These are phyloP conservation scores for Trichophyton simii DNA, from an alignment of 2,329 filamentous ascomycete genomes.

Conservation along the genomic window DNA sequence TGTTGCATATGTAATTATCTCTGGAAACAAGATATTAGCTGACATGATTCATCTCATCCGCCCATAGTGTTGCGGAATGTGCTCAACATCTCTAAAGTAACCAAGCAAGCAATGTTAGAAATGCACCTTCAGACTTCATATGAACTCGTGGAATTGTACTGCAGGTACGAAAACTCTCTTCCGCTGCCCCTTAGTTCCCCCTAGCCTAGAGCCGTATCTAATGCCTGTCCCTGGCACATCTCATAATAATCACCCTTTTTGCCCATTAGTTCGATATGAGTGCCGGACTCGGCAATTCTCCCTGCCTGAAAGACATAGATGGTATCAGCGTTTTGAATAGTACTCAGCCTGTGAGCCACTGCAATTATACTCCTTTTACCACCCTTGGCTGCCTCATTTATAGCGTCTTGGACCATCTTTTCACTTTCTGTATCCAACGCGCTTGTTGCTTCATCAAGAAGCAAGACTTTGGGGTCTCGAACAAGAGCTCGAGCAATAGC, in stretches of 20 bases:
- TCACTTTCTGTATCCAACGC: constrained; percentile 30
- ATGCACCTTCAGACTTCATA: neutral
- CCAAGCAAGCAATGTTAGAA: neutral
- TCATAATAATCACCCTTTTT: neutral
- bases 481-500: constrained; percentile 33
- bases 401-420: constrained; percentile 21
- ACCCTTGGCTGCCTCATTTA: constrained; percentile 34
- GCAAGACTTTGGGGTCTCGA: constrained; percentile 25
- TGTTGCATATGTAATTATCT: no score
- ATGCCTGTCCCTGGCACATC: neutral
- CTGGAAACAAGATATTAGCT: no score
- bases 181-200: neutral
- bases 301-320: constrained; percentile 68
- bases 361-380: constrained; percentile 47
- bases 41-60: no score
- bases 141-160: neutral
- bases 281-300: constrained; percentile 49
- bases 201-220: neutral
- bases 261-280: constrained; percentile 28
- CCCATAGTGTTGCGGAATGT: no score
- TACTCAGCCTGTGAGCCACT: constrained; percentile 63
- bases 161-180: neutral
- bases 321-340: constrained; percentile 62
- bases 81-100: neutral
- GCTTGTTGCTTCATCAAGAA: constrained; percentile 35